Evolutionary conservation across 129 eudicot species (phyloP), one percentile per base, ranked within the genome.

Genomic region (Deinandra increscens): DNA sequence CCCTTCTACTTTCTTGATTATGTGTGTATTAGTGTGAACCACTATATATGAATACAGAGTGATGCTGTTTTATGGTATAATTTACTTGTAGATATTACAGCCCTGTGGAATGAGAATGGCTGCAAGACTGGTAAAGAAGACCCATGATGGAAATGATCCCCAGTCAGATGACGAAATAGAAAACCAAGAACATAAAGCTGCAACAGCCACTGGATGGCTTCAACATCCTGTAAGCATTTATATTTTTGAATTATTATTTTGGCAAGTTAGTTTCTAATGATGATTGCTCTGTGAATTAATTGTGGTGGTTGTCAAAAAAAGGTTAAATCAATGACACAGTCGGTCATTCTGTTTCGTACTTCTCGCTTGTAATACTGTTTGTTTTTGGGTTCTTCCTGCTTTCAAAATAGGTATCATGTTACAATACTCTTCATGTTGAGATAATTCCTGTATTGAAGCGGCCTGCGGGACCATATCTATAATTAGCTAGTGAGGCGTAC

Each of bases 181-280:
- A 58, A 79, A 84, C 60, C 65, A 77, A 6, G 74, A 66, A 15
- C 9, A 63, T 50, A 79, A 75, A 62, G 74, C 62, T 39, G 59
- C 76, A 53, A 43, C 70, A 15, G 53, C 75, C 60, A 68, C 82
- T 46, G 80, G 66, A 75, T 78, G 78, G 77, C 48, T 43, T 70
- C 84, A 88, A 68, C 84, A 88, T 49, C 90, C 83, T 82, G 95
- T 91, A 81, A 91, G 96, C 36, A 31, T 20, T 61, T 46, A 58
- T 19, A 64, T 55, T 31, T 74, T 76, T 46, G 9, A 13, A 69
- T 68, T 76, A 42, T 58, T 46, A 38, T 61, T 65, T 65, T 60
- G 66, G 45, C 69, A 31, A 44, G 62, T n/a, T 59, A 54, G 48
- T 56, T 44, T 31, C 64, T 11, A 68, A 39, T 37, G 22, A 59